A percentile compares a stretch with the other conserved stretches of the same genome.
Conservation (phyloP, 208 protist genomes). For the Wallacemonas sp. region DNA sequence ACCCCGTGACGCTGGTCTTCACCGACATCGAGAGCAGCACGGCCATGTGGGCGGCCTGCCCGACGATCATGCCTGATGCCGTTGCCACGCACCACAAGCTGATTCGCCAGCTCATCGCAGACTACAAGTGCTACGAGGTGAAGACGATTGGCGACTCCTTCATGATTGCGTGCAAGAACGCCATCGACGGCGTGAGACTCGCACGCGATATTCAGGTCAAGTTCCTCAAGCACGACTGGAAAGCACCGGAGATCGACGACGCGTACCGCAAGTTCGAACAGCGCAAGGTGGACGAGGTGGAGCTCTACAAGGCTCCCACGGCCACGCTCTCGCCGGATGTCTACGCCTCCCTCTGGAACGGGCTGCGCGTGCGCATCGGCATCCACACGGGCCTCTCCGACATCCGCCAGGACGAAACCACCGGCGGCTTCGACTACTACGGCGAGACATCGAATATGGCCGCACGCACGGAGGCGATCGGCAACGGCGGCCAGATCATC, state of each 20-base stretch:
- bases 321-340: slow-evolving; percentile 32
- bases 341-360: slow-evolving; percentile 39
- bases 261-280: slow-evolving; percentile 52
- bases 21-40: slow-evolving; percentile 85
- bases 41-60: slow-evolving; percentile 62
- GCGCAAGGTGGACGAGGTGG: slow-evolving; percentile 17
- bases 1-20: slow-evolving; percentile 69
- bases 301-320: slow-evolving; percentile 21
- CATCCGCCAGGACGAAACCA: slow-evolving; percentile 55
- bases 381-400: slow-evolving; percentile 64
- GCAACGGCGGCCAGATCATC: slow-evolving; percentile 76
- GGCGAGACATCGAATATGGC: slow-evolving; percentile 80
- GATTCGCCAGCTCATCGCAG: slow-evolving; percentile 57
- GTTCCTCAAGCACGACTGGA: slow-evolving; percentile 62
- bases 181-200: slow-evolving; percentile 41
- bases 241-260: slow-evolving; percentile 37
- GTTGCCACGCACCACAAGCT: slow-evolving; percentile 67
- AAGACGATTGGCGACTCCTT: slow-evolving; percentile 87
- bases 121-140: slow-evolving; percentile 81
- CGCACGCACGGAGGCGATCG: slow-evolving; percentile 73
- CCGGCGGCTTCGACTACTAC: slow-evolving; percentile 80
- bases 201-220: slow-evolving; percentile 49
- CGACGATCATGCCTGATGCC: slow-evolving; percentile 60
- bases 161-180: slow-evolving; percentile 74
- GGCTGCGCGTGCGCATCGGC: slow-evolving; percentile 54